These are phyloP conservation scores for Exsudoporus frostii DNA, from an alignment of 768 basidiomycete species.

Conservation along the genomic window DNA sequence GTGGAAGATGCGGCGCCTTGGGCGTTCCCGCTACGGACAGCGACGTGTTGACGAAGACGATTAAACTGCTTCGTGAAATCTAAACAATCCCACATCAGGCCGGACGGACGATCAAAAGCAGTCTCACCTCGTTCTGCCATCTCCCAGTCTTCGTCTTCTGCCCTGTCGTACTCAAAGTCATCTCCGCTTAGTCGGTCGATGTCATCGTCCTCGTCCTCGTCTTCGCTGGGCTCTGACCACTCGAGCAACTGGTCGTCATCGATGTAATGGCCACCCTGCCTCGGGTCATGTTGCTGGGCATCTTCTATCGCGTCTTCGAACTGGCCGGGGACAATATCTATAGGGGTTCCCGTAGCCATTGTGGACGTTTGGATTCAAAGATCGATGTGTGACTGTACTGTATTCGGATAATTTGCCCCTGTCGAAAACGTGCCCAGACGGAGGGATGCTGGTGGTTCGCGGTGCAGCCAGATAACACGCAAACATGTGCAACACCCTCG, in stretches of 20 bases:
- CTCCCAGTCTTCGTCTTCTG: slow-evolving; percentile 89
- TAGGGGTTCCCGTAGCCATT: slow-evolving; percentile 20
- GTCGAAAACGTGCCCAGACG: neutral
- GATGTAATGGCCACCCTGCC: slow-evolving; percentile 41
- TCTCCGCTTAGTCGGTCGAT: slow-evolving; percentile 42
- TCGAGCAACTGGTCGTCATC: slow-evolving; percentile 36
- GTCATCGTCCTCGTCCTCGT: slow-evolving; percentile 20
- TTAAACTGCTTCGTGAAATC: slow-evolving; percentile 99
- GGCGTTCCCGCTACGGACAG: slow-evolving; percentile 71
- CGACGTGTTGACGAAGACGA: slow-evolving; percentile 87
- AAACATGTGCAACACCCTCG: slow-evolving; percentile 22
- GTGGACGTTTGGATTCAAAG: neutral
- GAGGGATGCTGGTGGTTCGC: no score
- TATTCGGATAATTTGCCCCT: slow-evolving; percentile 16
- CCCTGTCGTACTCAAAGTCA: slow-evolving; percentile 54
- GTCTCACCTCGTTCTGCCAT: slow-evolving; percentile 72
- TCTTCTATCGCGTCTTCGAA: slow-evolving; percentile 58
- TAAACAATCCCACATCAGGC: slow-evolving; percentile 31
- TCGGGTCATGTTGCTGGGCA: slow-evolving; percentile 5
- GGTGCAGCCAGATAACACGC: no score
- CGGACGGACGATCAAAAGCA: neutral
- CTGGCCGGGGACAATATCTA: slow-evolving; percentile 46
- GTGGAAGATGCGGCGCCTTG: slow-evolving; percentile 55
- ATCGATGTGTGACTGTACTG: neutral
- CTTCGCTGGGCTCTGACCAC: slow-evolving; percentile 30